A percentile compares a stretch with the other conserved stretches of the same genome.
Evolutionary conservation across 164 flowering plant genomes (phyloP).

Genomic region (Buxus sempervirens): DNA sequence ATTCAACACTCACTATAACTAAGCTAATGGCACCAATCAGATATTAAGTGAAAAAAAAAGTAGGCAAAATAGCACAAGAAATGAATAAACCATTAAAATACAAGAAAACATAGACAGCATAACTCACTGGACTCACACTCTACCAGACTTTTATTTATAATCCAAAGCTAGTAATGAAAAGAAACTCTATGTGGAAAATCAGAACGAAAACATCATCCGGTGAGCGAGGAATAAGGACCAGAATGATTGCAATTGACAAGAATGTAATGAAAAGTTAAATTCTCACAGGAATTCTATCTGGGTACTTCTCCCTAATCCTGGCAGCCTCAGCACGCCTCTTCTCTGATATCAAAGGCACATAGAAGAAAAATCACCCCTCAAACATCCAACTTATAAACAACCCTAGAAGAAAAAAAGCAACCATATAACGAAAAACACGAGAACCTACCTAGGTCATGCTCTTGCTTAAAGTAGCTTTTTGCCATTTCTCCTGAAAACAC

Average conservation of each 20-base stretch:
- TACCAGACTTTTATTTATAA: no score
- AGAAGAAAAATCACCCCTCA: not conserved
- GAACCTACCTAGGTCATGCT: conserved; percentile 69
- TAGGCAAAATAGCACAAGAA: not conserved
- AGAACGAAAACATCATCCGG: not conserved
- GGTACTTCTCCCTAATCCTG: conserved; percentile 80
- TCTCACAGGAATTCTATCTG: conserved; percentile 89
- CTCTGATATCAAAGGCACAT: conserved; percentile 26
- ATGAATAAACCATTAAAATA: no score
- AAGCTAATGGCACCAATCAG: not conserved
- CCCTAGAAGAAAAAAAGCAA: not conserved
- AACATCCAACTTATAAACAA: not conserved
- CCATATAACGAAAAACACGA: not conserved
- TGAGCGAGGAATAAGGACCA: not conserved
- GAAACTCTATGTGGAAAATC: no score
- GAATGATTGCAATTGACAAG: not conserved
- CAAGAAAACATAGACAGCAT: no score
- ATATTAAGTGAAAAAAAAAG: not conserved
- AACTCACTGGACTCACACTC: no score
- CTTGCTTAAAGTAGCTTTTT: conserved; percentile 81
- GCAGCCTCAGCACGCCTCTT: conserved; percentile 76
- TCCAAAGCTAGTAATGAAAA: not conserved
- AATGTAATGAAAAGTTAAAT: not conserved
- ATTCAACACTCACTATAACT: not conserved
- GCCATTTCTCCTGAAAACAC: conserved; percentile 32